phyloP scores from a whole-genome alignment of 768 basidiomycete species.

The Mycena rosella region DNA sequence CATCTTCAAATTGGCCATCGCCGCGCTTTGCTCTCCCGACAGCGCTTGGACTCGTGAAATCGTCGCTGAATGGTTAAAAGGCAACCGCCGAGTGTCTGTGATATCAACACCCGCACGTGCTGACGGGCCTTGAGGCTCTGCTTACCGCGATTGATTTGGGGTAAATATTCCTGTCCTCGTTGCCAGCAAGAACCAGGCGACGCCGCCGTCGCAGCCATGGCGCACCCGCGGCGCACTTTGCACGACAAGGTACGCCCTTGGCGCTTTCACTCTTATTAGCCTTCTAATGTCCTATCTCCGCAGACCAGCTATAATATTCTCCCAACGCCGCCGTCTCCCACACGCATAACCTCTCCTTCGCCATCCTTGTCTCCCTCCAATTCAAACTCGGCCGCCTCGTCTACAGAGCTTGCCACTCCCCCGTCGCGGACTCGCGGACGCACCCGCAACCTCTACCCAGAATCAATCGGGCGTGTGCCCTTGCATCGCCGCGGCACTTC shows the following conservation, averaged over 20 bases:
- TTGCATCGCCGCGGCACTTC: constrained; percentile 85
- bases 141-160: constrained; percentile 13
- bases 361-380: constrained; percentile 57
- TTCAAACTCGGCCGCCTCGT: constrained; percentile 51
- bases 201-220: constrained; percentile 24
- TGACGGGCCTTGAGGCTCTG: neutral
- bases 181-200: constrained; percentile 16
- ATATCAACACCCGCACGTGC: constrained; percentile 20
- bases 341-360: constrained; percentile 42
- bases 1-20: no score
- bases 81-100: constrained; percentile 21
- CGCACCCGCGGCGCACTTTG: constrained; percentile 26
- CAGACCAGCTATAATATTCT: constrained; percentile 44
- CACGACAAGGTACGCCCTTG: constrained; percentile 35
- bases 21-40: no score
- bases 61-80: neutral
- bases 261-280: neutral
- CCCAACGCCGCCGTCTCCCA: constrained; percentile 48
- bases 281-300: neutral
- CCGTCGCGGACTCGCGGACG: constrained; percentile 60
- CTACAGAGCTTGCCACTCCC: constrained; percentile 57
- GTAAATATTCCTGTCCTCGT: neutral
- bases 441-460: constrained; percentile 64
- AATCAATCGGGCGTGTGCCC: constrained; percentile 74
- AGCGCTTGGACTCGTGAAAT: no score